These are phyloP conservation scores for Pseudogymnoascus sp. DNA, from an alignment of 2,329 filamentous ascomycete genomes.

Conservation along the genomic window DNA sequence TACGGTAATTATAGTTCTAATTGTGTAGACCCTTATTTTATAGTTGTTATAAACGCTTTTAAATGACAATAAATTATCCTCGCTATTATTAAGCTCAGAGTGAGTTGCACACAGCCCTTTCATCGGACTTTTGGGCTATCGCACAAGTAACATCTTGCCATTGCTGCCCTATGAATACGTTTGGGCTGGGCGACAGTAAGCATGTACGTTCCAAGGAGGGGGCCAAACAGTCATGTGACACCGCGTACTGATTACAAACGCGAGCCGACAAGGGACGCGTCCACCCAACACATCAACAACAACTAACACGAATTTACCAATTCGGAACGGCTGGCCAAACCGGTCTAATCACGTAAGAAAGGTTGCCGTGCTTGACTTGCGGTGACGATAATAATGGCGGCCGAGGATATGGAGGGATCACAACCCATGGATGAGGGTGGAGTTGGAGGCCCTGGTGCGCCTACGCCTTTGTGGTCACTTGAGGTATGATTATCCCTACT, in stretches of 20 bases:
- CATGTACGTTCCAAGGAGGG: background rate
- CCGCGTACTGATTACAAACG: conserved; percentile 6
- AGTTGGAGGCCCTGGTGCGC: conserved; percentile 79
- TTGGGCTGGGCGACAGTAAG: background rate
- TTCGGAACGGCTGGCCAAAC: background rate
- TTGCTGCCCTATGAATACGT: background rate
- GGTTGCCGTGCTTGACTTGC: background rate
- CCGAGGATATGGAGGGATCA: conserved; percentile 42
- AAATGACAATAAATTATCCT: background rate
- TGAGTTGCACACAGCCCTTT: background rate
- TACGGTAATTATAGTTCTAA: background rate
- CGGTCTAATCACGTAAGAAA: background rate
- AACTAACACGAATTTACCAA: background rate
- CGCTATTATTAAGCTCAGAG: background rate
- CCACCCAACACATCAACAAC: background rate
- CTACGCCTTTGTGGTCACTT: conserved; percentile 74
- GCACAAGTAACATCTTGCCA: background rate
- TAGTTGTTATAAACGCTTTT: background rate
- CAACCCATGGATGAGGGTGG: conserved; percentile 68
- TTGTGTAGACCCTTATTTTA: background rate
- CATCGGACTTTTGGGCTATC: background rate
- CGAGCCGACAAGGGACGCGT: conserved; percentile 3
- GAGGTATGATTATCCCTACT: conserved; percentile 51
- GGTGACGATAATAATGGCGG: conserved; percentile 20
- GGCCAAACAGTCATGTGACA: background rate